These are phyloP conservation scores for Trichosporon asahii DNA, from an alignment of 1,284 basidiomycete genomes.

Conservation along the genomic window DNA sequence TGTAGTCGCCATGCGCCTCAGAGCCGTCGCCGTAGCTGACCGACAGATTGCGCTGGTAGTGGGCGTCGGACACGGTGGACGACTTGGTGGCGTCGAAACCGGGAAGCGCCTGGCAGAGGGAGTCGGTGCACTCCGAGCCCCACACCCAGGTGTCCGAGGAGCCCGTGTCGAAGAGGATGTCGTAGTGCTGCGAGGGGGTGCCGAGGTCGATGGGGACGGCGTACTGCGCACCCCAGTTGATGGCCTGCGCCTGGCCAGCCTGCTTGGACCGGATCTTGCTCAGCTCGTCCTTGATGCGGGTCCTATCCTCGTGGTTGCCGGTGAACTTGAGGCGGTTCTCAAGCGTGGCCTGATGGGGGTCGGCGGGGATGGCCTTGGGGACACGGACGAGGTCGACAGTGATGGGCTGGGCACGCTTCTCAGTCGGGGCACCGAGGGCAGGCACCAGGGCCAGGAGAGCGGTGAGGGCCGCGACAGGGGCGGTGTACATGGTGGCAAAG, in stretches of 20 bases:
- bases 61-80: neutral
- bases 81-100: neutral
- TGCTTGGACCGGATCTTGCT: neutral
- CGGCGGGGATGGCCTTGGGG: neutral
- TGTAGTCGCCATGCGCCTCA: neutral
- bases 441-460: neutral
- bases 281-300: neutral
- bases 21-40: neutral
- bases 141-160: conserved; percentile 58
- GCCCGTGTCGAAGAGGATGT: conserved; percentile 60
- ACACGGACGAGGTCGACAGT: neutral
- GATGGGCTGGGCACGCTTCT: neutral
- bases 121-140: neutral
- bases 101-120: neutral
- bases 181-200: conserved; percentile 55
- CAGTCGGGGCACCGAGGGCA: neutral
- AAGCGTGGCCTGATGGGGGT: neutral
- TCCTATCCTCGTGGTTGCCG: neutral
- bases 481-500: neutral
- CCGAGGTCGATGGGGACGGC: conserved; percentile 36
- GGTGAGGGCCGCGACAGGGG: neutral
- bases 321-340: neutral
- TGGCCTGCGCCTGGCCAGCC: neutral
- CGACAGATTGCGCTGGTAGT: neutral
- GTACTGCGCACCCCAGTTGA: conserved; percentile 40